Base-by-base conservation (phyloP, 306 rosid species). In the Glycine tomentella region DNA sequence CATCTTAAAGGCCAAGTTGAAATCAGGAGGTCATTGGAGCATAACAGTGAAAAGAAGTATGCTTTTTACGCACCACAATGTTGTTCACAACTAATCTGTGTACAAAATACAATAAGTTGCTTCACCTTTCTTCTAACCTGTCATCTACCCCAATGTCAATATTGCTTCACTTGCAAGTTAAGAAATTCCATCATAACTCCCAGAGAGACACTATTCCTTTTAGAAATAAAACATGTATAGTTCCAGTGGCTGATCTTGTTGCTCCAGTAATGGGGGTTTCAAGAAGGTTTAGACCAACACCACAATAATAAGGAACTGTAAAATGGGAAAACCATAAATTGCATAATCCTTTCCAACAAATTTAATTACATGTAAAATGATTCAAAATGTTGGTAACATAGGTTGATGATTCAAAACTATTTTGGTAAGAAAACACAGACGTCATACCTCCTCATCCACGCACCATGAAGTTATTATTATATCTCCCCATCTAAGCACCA, bases 161-260 rank as follows among this genome's bases (percentile, higher is more conserved):
- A 48, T 83, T 55, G 63, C 87, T 84, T 83, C 63, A 53, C 83
- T 80, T 80, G 73, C 51, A 87, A 55, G 67, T 70, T 45, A 80
- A 86, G 74, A 52, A 71, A 77, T 10, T n/a, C 71, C 38, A 42
- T 40, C 70, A 38, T 55, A 25, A 75, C 57, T 82, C 52, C 75
- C 57, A 10, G 50, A 51, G 56, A 66, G 42, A 38, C 57, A 53
- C 8, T 16, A 52, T 6, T 44, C 16, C n/a, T 15, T 65, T 15
- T n/a, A 53, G 66, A 57, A 59, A 34, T n/a, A 53, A 83, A 72
- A 34, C 15, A 55, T 33, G 65, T 6, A 76, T 7, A 45, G 64
- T 17, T 58, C 73, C 48, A 25, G 31, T 25, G 31, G 31, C 31
- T 25, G 31, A 25, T 25, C 31, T 25, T 25, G 31, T 25, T 25